Evolutionary conservation across 1,284 basidiomycete genomes (phyloP).

Genomic region (Anthracocystis walkeri): DNA sequence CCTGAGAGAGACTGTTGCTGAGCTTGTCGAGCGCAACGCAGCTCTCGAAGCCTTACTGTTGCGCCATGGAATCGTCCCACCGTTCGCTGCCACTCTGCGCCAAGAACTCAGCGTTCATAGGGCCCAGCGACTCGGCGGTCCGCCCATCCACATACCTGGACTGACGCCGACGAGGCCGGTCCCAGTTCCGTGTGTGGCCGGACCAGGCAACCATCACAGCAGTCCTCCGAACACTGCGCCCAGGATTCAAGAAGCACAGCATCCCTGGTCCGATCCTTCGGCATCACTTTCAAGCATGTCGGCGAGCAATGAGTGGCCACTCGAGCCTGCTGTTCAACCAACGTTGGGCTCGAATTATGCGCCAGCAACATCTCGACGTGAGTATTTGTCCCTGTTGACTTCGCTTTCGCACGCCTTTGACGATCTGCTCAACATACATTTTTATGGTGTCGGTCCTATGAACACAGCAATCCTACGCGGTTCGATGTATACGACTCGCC

Average conservation of each 20-base stretch:
- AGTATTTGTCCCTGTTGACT: background rate
- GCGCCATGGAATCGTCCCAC: slow-evolving; percentile 25
- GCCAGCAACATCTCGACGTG: background rate
- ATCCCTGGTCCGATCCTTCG: background rate
- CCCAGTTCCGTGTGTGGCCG: background rate
- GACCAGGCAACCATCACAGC: background rate
- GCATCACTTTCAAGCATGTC: background rate
- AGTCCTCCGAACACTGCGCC: background rate
- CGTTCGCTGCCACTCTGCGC: slow-evolving; percentile 9
- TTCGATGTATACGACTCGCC: background rate
- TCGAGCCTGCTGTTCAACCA: background rate
- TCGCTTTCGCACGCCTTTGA: background rate
- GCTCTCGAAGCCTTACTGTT: slow-evolving; percentile 24
- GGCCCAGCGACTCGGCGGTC: slow-evolving; percentile 24
- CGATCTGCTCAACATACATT: background rate
- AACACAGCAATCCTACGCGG: background rate
- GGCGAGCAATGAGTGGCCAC: background rate
- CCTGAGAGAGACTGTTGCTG: slow-evolving; percentile 29
- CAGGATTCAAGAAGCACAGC: background rate
- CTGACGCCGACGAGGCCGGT: slow-evolving; percentile 12
- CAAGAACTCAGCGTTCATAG: slow-evolving; percentile 28
- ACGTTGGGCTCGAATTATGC: background rate
- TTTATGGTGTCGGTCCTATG: no score
- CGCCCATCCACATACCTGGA: slow-evolving; percentile 40
- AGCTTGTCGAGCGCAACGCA: slow-evolving; percentile 31